A percentile compares a stretch with the other conserved stretches of the same genome.
phyloP scores from a whole-genome alignment of 2,329 filamentous ascomycete genomes.

The Aphanocladium album region DNA sequence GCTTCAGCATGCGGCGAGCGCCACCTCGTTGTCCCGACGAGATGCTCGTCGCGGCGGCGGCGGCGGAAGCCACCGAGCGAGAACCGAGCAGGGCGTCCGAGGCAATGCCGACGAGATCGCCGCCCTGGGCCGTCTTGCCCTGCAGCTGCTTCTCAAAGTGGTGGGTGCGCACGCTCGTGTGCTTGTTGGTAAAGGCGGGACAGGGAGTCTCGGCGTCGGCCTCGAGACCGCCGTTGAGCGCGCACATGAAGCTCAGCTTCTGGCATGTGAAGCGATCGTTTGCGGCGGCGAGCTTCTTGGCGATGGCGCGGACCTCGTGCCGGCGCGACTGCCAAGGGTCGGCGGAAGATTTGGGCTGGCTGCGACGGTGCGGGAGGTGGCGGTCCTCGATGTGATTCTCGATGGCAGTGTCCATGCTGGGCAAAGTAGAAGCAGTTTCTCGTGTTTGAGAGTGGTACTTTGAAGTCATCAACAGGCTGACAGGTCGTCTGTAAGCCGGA shows the following conservation, averaged over 20 bases:
- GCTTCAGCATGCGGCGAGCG: background rate
- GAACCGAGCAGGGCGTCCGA: background rate
- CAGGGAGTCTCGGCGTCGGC: background rate
- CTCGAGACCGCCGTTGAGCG: background rate
- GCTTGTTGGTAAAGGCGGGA: background rate
- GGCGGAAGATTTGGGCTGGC: background rate
- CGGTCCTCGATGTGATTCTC: background rate
- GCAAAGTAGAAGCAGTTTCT: background rate
- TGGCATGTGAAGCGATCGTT: conserved; percentile 1
- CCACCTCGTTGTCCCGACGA: background rate
- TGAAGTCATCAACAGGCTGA: background rate
- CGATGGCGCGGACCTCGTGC: conserved; percentile 1
- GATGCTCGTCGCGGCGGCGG: background rate
- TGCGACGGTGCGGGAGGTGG: background rate
- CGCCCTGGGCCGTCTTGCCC: background rate
- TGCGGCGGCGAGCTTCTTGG: conserved; percentile 9
- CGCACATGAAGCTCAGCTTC: background rate
- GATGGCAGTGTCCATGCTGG: background rate
- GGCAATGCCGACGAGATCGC: background rate
- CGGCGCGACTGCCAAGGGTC: background rate
- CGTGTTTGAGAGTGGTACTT: background rate
- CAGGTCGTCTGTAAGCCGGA: background rate
- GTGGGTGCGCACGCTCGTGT: conserved; percentile 1
- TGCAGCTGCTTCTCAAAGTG: conserved; percentile 3
- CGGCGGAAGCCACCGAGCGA: background rate